These are phyloP conservation scores for Entomortierella beljakovae DNA, from an alignment of 192 early-diverging fungal genomes.

Conservation along the genomic window DNA sequence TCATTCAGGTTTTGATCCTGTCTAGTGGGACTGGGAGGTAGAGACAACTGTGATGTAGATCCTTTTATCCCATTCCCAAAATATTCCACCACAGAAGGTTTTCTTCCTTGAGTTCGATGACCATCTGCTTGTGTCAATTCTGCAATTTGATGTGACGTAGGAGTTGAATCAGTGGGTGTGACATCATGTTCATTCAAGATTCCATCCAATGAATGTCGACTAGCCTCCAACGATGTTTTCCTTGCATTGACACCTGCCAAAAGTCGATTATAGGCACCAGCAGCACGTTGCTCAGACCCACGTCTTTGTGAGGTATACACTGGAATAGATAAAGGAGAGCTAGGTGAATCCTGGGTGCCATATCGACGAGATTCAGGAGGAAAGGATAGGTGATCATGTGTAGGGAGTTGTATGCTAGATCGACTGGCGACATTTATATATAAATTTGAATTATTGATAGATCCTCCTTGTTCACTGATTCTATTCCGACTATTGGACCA, in stretches of 20 bases:
- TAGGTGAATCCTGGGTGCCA: constrained; percentile 20
- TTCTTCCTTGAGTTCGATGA: constrained; percentile 6
- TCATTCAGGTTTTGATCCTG: neutral
- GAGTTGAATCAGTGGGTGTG: neutral
- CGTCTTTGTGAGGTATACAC: neutral
- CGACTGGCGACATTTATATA: constrained; percentile 25
- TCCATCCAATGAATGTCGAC: constrained; percentile 20
- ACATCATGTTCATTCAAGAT: neutral
- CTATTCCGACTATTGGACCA: neutral
- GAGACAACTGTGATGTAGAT: neutral
- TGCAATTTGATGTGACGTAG: neutral
- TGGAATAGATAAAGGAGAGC: neutral
- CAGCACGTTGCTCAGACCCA: neutral
- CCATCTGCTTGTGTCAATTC: neutral
- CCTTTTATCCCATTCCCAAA: constrained; percentile 38
- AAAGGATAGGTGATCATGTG: constrained; percentile 35
- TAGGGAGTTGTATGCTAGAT: constrained; percentile 27
- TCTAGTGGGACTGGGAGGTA: neutral
- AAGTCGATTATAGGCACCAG: constrained; percentile 35
- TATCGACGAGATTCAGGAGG: constrained; percentile 29
- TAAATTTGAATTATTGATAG: constrained; percentile 13
- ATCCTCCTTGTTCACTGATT: constrained; percentile 14
- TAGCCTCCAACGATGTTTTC: constrained; percentile 29
- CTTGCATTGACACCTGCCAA: constrained; percentile 9
- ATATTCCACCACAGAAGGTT: constrained; percentile 25